Percentiles rank a stretch among this genome's conserved stretches.
Evolutionary conservation across 208 protist species (phyloP).

Genomic region (Leishmania guyanensis): DNA sequence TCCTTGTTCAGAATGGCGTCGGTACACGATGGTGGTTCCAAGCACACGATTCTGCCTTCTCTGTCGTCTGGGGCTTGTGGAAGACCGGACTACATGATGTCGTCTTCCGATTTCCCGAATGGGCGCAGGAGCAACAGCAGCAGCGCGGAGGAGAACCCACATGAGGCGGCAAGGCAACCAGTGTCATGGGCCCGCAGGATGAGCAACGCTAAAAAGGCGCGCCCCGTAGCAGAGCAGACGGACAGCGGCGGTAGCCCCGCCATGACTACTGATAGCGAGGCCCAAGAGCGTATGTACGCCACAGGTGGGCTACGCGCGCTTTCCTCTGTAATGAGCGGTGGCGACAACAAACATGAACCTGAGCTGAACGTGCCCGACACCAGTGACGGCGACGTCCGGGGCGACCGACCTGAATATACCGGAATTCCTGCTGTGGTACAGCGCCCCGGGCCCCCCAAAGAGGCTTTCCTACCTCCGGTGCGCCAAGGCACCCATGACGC

Average conservation of each 20-base stretch:
- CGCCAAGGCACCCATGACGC: not conserved
- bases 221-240: not conserved
- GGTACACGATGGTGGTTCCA: not conserved
- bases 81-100: not conserved
- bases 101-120: not conserved
- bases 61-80: not conserved
- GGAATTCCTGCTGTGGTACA: not conserved
- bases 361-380: not conserved
- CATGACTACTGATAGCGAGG: too few relatives aligned
- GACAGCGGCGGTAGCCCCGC: not conserved
- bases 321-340: not conserved
- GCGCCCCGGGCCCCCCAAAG: not conserved
- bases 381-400: too few relatives aligned
- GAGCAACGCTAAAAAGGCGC: not conserved
- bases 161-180: not conserved
- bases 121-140: not conserved
- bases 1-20: not conserved
- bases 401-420: not conserved
- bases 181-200: not conserved
- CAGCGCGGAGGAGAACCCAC: not conserved
- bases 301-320: slow-evolving; percentile 5
- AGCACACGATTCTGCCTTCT: not conserved
- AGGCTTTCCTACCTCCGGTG: not conserved
- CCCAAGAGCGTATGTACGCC: not conserved
- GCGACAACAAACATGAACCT: not conserved